Conservation (phyloP, 2,329 filamentous ascomycete genomes). For the Fusarium nygamai region DNA sequence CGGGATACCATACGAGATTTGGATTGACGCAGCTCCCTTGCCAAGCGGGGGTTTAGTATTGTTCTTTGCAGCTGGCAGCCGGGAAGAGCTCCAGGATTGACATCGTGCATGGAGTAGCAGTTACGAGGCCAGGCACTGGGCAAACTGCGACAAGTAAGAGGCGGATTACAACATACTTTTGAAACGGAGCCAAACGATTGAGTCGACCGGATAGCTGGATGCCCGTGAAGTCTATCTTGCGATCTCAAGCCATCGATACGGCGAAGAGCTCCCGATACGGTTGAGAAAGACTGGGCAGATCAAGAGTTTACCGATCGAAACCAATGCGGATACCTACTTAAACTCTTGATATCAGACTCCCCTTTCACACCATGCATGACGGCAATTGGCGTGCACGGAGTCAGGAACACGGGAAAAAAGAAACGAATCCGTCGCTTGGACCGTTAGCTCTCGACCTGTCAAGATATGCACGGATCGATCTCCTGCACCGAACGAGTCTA, state of each 20-base stretch:
- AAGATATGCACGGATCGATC: slow-evolving; percentile 32
- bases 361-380: not conserved
- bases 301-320: slow-evolving; percentile 9
- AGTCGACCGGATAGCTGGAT: slow-evolving; percentile 14
- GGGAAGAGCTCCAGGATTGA: slow-evolving; percentile 6
- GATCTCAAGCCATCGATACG: slow-evolving; percentile 6
- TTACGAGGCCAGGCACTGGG: not conserved
- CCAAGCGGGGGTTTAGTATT: slow-evolving; percentile 30
- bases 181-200: slow-evolving; percentile 6
- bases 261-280: not conserved
- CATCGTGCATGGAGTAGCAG: not conserved
- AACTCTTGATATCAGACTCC: slow-evolving; percentile 1
- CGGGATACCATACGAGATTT: not conserved
- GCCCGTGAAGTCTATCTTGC: slow-evolving; percentile 9
- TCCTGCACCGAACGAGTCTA: slow-evolving; percentile 8
- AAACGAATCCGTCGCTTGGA: slow-evolving; percentile 13
- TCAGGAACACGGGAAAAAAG: slow-evolving; percentile 20
- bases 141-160: slow-evolving; percentile 6
- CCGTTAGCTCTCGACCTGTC: slow-evolving; percentile 29
- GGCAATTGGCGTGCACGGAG: slow-evolving; percentile 28
- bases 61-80: slow-evolving; percentile 13
- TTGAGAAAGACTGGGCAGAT: not conserved
- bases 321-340: not conserved
- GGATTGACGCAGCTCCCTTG: slow-evolving; percentile 5
- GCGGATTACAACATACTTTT: slow-evolving; percentile 11